These are phyloP conservation scores for Lithocarpus polystachyus DNA, from an alignment of 306 rosid species.

Conservation along the genomic window DNA sequence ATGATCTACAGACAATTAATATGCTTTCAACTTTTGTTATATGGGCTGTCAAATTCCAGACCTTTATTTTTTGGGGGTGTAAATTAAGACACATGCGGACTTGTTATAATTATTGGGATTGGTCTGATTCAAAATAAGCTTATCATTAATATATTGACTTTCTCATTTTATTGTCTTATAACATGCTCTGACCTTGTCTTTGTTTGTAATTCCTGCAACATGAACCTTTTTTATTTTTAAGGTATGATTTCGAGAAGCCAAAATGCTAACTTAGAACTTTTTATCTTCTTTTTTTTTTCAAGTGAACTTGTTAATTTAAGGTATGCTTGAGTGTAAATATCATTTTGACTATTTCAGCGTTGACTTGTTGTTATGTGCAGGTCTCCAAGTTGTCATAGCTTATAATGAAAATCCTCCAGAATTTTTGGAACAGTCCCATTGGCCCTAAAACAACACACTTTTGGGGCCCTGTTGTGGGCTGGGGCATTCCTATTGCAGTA, in stretches of 20 bases:
- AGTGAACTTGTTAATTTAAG: neutral
- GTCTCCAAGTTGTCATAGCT: neutral
- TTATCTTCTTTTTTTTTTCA: too few species aligned
- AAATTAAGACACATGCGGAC: neutral
- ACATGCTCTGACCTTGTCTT: too few species aligned
- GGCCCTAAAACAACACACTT: slow-evolving; percentile 64
- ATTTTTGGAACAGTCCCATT: slow-evolving; percentile 55
- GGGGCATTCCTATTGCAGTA: slow-evolving; percentile 67
- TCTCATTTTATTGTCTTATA: neutral
- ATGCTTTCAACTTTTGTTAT: too few species aligned
- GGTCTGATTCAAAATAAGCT: neutral
- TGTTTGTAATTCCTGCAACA: too few species aligned
- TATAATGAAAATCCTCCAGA: slow-evolving; percentile 35
- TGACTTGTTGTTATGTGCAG: neutral
- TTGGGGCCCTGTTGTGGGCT: slow-evolving; percentile 58
- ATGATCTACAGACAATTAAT: too few species aligned
- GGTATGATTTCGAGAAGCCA: too few species aligned
- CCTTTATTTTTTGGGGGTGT: too few species aligned
- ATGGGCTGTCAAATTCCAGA: too few species aligned
- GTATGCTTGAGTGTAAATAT: neutral
- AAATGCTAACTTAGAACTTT: too few species aligned
- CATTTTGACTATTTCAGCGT: neutral
- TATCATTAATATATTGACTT: neutral
- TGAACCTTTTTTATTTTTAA: too few species aligned
- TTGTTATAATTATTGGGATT: neutral